Evolutionary conservation across 148 eudicot genomes (phyloP), one percentile per base, ranked within the genome.

Genomic region (Polygonum maritimum): DNA sequence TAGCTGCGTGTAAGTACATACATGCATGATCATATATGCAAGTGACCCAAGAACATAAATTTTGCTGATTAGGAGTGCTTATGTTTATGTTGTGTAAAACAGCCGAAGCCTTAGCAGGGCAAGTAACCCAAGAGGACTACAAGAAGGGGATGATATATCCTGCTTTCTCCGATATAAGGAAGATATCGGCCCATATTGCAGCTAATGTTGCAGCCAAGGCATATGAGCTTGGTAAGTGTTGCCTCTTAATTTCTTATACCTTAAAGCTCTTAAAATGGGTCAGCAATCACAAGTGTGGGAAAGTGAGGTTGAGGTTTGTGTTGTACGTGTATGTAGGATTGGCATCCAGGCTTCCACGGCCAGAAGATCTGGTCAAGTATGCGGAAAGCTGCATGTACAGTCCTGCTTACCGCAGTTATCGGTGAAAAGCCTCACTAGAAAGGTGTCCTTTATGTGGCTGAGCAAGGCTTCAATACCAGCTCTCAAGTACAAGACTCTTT

Each of bases 301-400:
- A 62, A 13, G 5, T 31, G 39, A 63, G 74, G 9, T 16, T 8
- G 18, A 33, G 74, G 5, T 16, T 8, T 7, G 15, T 48, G 6
- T 48, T 76, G 38, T 26, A 26, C 31, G 31, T 7, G 47, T 36
- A 21, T 70, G 54, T 69, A 89, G 92, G 92, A 78, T 77, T 89
- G 76, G 90, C 93, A 21, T 81, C 93, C 4, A 83, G 87, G 18
- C 90, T 89, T 36, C 93, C 93, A 74, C 89, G 80, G 41, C 98
- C 97, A 19, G 96, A 81, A 44, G 80, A 92, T 80, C 84, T 94
- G 58, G 82, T 90, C 78, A 89, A 91, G 85, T 86, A 86, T 77
- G 97, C 97, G 1, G 97, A 92, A 79, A 90, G 96, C 79, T 92
- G 97, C 82, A 94, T 94, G 98, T 94, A 92, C 78, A 89, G 92